Evolutionary conservation across 2,329 filamentous ascomycete species (phyloP).

Genomic region (Pseudogymnoascus sp.): DNA sequence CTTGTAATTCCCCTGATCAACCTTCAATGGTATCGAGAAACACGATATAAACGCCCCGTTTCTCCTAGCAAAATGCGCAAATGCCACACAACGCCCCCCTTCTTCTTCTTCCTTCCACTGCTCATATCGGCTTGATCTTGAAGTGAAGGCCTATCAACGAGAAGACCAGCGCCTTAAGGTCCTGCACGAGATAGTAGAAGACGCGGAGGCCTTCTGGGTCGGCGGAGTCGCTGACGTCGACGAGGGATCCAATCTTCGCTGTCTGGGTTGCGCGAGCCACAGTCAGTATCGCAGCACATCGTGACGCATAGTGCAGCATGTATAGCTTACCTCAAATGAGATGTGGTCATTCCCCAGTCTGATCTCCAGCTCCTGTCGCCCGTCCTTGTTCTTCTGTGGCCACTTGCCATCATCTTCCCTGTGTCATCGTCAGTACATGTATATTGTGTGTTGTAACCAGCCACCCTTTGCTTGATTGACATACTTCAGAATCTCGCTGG

Average conservation of each 20-base stretch:
- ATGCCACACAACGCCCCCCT: not conserved
- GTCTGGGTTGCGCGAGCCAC: constrained; percentile 51
- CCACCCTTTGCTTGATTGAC: constrained; percentile 22
- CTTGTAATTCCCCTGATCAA: constrained; percentile 6
- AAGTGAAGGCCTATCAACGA: constrained; percentile 95
- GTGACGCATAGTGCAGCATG: not conserved
- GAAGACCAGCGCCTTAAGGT: constrained; percentile 93
- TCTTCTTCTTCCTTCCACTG: not conserved
- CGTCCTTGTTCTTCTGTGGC: constrained; percentile 99
- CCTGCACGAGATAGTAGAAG: constrained; percentile 98
- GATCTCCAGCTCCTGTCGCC: constrained; percentile 93
- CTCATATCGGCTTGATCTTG: constrained; percentile 77
- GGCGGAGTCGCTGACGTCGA: constrained; percentile 92
- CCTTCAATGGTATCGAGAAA: constrained; percentile 9
- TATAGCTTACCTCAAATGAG: constrained; percentile 72
- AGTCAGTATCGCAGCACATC: not conserved
- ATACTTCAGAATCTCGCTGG: constrained; percentile 95
- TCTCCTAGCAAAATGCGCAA: constrained; percentile 9
- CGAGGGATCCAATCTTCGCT: constrained; percentile 93
- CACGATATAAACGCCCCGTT: constrained; percentile 12
- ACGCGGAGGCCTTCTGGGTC: constrained; percentile 94
- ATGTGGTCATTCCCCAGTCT: constrained; percentile 92
- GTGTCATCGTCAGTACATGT: constrained; percentile 24
- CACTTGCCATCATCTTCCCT: constrained; percentile 98
- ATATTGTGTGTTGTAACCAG: not conserved